These are phyloP conservation scores for Paecilomyces sp. DNA, from an alignment of 2,329 filamentous ascomycete species.

Conservation along the genomic window DNA sequence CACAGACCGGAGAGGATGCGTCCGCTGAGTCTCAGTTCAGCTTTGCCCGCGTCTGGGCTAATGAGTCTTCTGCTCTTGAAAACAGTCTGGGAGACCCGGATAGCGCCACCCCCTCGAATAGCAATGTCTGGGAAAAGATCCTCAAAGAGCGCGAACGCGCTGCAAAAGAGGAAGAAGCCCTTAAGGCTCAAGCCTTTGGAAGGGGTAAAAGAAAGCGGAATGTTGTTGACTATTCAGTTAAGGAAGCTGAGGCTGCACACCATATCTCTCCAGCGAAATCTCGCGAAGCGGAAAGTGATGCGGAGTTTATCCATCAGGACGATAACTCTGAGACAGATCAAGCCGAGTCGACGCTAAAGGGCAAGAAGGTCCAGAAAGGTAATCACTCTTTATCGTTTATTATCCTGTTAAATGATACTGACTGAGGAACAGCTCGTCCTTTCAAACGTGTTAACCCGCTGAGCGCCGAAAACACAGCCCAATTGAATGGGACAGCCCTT, in stretches of 20 bases:
- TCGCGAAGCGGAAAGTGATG: slow-evolving; percentile 18
- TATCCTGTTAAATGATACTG: not conserved
- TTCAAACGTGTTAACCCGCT: slow-evolving; percentile 31
- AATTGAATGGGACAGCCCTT: slow-evolving; percentile 2
- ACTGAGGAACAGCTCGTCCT: slow-evolving; percentile 20
- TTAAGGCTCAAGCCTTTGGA: slow-evolving; percentile 67
- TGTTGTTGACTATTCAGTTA: slow-evolving; percentile 33
- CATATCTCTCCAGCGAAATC: slow-evolving; percentile 16
- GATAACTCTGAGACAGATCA: slow-evolving; percentile 17
- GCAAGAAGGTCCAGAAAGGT: slow-evolving; percentile 12
- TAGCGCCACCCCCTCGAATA: slow-evolving; percentile 51
- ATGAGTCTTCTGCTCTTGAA: slow-evolving; percentile 63
- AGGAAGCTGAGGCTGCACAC: slow-evolving; percentile 6
- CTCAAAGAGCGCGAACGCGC: slow-evolving; percentile 73
- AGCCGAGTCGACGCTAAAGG: slow-evolving; percentile 17
- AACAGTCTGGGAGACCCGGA: slow-evolving; percentile 52
- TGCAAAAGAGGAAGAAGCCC: slow-evolving; percentile 64
- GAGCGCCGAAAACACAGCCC: not conserved
- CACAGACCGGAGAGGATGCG: slow-evolving; percentile 55
- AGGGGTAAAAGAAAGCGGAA: slow-evolving; percentile 70
- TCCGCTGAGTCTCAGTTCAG: slow-evolving; percentile 75
- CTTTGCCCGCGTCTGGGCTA: slow-evolving; percentile 86
- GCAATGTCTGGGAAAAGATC: slow-evolving; percentile 83
- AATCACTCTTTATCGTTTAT: not conserved
- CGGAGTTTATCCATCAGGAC: slow-evolving; percentile 23